Conservation (phyloP, 2,329 filamentous ascomycete species). For the Peltaster fructicola region DNA sequence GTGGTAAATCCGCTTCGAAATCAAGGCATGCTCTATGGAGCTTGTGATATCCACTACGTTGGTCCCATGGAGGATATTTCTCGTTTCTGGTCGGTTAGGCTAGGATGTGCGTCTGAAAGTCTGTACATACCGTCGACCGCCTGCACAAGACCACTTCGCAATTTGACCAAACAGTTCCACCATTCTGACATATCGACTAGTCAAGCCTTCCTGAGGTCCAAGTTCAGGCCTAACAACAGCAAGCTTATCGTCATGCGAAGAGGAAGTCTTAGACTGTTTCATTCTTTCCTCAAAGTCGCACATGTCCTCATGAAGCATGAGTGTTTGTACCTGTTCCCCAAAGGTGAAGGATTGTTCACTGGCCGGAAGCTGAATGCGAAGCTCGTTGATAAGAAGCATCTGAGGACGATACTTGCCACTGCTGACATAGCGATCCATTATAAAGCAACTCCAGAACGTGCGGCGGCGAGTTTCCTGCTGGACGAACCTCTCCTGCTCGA, state of each 20-base stretch:
- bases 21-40: slow-evolving; percentile 34
- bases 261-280: slow-evolving; percentile 1
- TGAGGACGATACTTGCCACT: slow-evolving; percentile 44
- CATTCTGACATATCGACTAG: slow-evolving; percentile 35
- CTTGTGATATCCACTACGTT: slow-evolving; percentile 35
- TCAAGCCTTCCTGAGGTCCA: slow-evolving; percentile 30
- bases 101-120: neutral
- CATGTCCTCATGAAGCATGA: slow-evolving; percentile 27
- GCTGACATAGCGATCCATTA: slow-evolving; percentile 52
- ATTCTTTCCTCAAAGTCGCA: slow-evolving; percentile 5
- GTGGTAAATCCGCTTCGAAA: slow-evolving; percentile 38
- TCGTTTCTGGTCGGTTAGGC: slow-evolving; percentile 29
- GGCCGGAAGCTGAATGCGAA: slow-evolving; percentile 50
- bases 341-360: slow-evolving; percentile 48
- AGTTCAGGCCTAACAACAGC: too few relatives aligned
- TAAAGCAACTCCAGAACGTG: slow-evolving; percentile 59
- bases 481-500: slow-evolving; percentile 29
- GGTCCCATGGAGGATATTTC: slow-evolving; percentile 42
- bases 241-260: slow-evolving; percentile 27
- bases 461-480: slow-evolving; percentile 47
- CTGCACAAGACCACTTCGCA: slow-evolving; percentile 41
- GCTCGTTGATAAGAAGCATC: slow-evolving; percentile 40
- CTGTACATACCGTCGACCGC: slow-evolving; percentile 31
- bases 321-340: slow-evolving; percentile 38
- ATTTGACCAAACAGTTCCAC: slow-evolving; percentile 37